A percentile compares a stretch with the other conserved stretches of the same genome.
Evolutionary conservation across 176 grass and related monocot genomes (phyloP).

Genomic region (Triticum dicoccoides): DNA sequence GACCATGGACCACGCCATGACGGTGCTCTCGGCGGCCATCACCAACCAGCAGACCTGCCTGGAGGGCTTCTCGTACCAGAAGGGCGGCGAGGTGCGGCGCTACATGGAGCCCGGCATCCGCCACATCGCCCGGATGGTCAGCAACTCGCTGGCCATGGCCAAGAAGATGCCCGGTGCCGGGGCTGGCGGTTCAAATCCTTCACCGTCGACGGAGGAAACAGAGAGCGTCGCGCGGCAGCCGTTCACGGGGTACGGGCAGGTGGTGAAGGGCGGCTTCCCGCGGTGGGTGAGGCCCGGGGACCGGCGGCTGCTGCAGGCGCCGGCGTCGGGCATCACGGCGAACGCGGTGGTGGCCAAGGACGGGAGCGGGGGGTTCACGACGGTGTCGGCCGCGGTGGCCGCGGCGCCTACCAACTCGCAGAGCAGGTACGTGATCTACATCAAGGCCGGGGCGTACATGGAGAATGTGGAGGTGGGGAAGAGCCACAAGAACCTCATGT

Average conservation of each 20-base stretch:
- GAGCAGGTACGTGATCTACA: conserved; percentile 73
- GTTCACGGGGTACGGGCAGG: conserved; percentile 63
- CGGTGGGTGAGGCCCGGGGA: conserved; percentile 50
- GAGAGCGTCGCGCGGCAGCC: conserved; percentile 21
- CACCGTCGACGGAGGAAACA: not conserved
- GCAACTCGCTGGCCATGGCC: conserved; percentile 87
- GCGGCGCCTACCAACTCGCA: conserved; percentile 55
- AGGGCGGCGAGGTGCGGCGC: conserved; percentile 17
- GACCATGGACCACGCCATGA: conserved; percentile 50
- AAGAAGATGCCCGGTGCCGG: conserved; percentile 51
- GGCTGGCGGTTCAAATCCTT: too few species aligned
- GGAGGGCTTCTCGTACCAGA: conserved; percentile 58
- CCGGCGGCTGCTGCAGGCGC: conserved; percentile 64
- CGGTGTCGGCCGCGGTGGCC: conserved; percentile 60
- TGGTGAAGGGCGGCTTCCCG: conserved; percentile 53
- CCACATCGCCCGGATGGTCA: conserved; percentile 59
- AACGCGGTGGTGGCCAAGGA: conserved; percentile 70
- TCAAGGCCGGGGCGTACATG: conserved; percentile 83
- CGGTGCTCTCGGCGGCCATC: conserved; percentile 74
- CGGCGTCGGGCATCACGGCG: conserved; percentile 13
- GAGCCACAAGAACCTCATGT: conserved; percentile 70
- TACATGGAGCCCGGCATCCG: conserved; percentile 45
- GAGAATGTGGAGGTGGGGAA: conserved; percentile 89
- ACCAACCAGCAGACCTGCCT: conserved; percentile 92
- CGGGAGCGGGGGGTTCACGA: conserved; percentile 65